These are phyloP conservation scores for Tulasnella sp. DNA, from an alignment of 768 basidiomycete species.

Conservation along the genomic window DNA sequence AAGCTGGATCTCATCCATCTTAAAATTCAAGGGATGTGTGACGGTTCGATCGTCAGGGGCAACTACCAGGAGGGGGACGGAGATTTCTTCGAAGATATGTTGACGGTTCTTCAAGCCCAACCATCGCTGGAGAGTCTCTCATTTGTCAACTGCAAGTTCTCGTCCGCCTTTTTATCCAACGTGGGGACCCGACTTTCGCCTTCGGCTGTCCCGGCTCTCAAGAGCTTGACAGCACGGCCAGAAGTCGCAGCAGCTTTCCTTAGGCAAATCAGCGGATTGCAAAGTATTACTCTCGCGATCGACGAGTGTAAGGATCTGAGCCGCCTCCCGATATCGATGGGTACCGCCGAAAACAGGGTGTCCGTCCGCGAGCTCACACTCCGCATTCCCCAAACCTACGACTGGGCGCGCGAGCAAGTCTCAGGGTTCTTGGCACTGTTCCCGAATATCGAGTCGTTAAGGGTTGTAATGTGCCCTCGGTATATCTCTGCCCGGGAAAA, in stretches of 20 bases:
- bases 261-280: too few species aligned
- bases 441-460: neutral
- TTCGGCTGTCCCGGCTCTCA: too few species aligned
- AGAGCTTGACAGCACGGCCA: too few species aligned
- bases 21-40: neutral
- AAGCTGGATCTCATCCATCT: neutral
- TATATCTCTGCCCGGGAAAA: neutral
- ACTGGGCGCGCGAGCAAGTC: neutral
- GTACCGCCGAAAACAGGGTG: neutral
- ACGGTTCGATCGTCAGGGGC: neutral
- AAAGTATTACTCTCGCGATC: too few species aligned
- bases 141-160: too few species aligned
- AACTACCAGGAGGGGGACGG: neutral
- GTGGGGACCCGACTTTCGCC: too few species aligned
- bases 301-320: too few species aligned
- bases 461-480: neutral
- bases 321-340: neutral
- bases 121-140: too few species aligned
- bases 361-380: neutral
- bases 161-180: too few species aligned
- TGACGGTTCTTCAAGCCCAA: neutral
- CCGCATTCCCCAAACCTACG: neutral
- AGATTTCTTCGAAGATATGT: neutral
- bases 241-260: too few species aligned
- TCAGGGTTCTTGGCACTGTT: neutral